Evolutionary conservation across 2,329 filamentous ascomycete species (phyloP), one percentile per base, ranked within the genome.

Genomic region (Curvularia sp.): DNA sequence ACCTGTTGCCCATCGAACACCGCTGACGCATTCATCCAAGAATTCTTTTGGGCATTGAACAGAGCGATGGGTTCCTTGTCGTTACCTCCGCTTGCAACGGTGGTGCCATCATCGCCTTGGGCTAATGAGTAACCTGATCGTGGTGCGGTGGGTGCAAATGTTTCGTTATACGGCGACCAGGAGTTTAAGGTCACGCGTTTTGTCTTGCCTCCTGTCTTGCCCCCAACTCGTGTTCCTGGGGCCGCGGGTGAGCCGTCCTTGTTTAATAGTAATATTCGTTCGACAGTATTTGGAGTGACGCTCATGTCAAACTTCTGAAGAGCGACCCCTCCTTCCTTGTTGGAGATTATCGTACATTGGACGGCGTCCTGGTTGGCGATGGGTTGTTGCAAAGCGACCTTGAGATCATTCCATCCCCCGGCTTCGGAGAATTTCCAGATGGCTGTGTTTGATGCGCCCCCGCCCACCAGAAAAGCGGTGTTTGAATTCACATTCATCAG

Each of bases 131-230:
- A 96, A 46, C 87, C 85, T n/a, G 81, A 82, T 64, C 93, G 84
- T 5, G 82, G 86, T 8, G 78, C 80, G 1, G 79, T 84, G 0
- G 93, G 90, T 0, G 90, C 93, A 41, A 88, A 77, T 0, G 88
- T 89, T 51, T 80, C 83, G 77, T 97, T 93, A 77, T 97, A 97
- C 3, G 82, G 71, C 1, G 93, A 93, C 87, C 92, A 96, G 68
- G 87, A 80, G 21, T 79, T 79, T 25, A 88, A 73, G 0, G 86
- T 87, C 28, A 91, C 80, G 62, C 84, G 77, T 72, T 81, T 85
- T 58, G 70, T 69, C 49, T 79, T 79, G 43, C 42, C 8, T 19
- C 21, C 41, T 7, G 41, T 23, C 19, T 43, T 46, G 42, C 64
- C 67, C 67, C 79, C 71, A 81, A 84, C 42, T 76, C 83, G 60